phyloP scores from a whole-genome alignment of 1,284 basidiomycete genomes.

The Sporisorium scitamineum region DNA sequence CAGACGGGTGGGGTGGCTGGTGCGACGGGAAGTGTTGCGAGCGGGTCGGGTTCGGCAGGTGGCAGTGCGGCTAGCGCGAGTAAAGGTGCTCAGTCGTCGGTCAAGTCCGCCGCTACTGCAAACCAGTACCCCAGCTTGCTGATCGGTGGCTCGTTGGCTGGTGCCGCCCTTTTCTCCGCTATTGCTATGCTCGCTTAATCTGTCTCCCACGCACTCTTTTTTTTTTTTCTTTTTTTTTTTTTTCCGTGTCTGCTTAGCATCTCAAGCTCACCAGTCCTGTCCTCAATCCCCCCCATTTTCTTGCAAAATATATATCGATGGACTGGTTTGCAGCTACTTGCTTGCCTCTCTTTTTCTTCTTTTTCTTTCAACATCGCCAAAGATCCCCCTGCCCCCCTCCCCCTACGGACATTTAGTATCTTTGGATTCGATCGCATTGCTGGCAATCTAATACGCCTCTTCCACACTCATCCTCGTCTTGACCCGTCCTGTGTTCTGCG shows the following conservation, averaged over 20 bases:
- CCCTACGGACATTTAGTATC: background rate
- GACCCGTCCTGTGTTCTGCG: background rate
- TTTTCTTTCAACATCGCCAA: background rate
- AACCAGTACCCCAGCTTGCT: slow-evolving; percentile 8
- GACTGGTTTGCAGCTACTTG: background rate
- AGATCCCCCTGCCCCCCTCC: too few species aligned
- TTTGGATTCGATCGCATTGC: background rate
- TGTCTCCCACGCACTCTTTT: too few species aligned
- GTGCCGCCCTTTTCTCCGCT: slow-evolving; percentile 15
- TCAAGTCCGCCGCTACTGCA: slow-evolving; percentile 1
- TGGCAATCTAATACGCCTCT: too few species aligned
- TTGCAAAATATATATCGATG: background rate
- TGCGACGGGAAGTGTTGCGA: slow-evolving; percentile 3
- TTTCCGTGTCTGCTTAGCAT: background rate
- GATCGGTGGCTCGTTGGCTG: slow-evolving; percentile 10
- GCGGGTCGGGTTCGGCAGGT: background rate
- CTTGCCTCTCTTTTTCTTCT: too few species aligned
- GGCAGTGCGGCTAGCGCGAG: background rate
- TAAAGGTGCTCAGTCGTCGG: slow-evolving; percentile 1
- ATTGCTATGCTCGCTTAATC: slow-evolving; percentile 30
- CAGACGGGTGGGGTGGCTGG: slow-evolving; percentile 18
- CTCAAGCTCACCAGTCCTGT: background rate
- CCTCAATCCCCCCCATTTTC: background rate
- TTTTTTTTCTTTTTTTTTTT: background rate
- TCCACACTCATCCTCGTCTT: background rate